These are phyloP conservation scores for Nitzschia sp. DNA, from an alignment of 108 stramenopile species.

Conservation along the genomic window DNA sequence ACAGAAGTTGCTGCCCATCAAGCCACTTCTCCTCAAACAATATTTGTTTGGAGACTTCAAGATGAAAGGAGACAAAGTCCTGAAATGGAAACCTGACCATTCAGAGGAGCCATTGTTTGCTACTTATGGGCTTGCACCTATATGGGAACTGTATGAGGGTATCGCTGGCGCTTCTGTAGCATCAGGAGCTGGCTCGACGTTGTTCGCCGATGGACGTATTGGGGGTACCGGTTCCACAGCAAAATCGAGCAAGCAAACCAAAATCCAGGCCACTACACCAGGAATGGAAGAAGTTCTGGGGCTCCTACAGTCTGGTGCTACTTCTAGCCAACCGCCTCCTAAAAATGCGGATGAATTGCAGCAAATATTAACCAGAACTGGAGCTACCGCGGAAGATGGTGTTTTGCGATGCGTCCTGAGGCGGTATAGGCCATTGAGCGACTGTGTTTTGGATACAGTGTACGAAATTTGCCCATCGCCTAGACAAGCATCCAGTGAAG, in stretches of 20 bases:
- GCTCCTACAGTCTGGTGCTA: slow-evolving; percentile 53
- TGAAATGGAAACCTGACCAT: slow-evolving; percentile 68
- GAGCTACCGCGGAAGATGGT: slow-evolving; percentile 66
- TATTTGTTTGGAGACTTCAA: slow-evolving; percentile 81
- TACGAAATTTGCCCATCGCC: slow-evolving; percentile 79
- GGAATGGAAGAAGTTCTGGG: slow-evolving; percentile 73
- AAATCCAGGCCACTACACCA: slow-evolving; percentile 62
- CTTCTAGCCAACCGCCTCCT: slow-evolving; percentile 16
- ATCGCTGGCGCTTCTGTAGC: slow-evolving; percentile 56
- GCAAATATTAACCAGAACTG: slow-evolving; percentile 55
- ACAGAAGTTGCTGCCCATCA: slow-evolving; percentile 62
- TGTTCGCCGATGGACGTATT: slow-evolving; percentile 54
- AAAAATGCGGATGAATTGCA: slow-evolving; percentile 52
- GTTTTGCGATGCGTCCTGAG: slow-evolving; percentile 68
- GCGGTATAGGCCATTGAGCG: slow-evolving; percentile 78
- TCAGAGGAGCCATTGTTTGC: slow-evolving; percentile 76
- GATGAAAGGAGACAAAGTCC: slow-evolving; percentile 60
- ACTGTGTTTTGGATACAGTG: slow-evolving; percentile 68
- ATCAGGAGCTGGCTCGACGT: slow-evolving; percentile 44
- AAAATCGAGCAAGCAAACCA: slow-evolving; percentile 31
- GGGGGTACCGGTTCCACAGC: not conserved
- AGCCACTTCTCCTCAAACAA: slow-evolving; percentile 70
- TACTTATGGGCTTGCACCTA: slow-evolving; percentile 60
- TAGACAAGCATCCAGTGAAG: slow-evolving; percentile 41
- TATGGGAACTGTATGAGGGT: slow-evolving; percentile 83